Base-by-base conservation (phyloP, 345 rosid species). In the Camelina neglecta region DNA sequence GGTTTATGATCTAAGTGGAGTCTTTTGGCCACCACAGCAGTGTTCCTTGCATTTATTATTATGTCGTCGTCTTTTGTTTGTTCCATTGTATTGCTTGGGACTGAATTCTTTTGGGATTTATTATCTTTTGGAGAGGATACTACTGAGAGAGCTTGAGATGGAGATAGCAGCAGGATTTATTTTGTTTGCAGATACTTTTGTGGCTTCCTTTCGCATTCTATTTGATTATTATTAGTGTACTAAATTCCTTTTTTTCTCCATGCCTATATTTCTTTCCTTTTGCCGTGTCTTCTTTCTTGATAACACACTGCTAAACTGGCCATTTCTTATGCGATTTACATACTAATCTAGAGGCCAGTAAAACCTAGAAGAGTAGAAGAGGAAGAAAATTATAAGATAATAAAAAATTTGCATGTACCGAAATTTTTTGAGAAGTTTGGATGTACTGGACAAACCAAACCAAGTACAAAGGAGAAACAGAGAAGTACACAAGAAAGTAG, bases 1-100 rank as follows among this genome's bases (percentile, higher is more conserved):
- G 78, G 78, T 79, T 79, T 10, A 79, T 79, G 74, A 67, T 79
- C 70, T 79, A 68, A 73, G 65, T 5, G 0, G 18, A 49, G 36
- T 39, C 36, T 71, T 26, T 20, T 13, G 16, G 38, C 55, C 5
- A 8, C 11, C 7, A 35, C 38, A 1, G 2, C 0, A 50, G 29
- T 48, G 72, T 56, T 73, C 47, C 2, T 45, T 61, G 60, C 60
- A 54, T 61, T 79, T 73, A 54, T 73, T 73, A 12, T 66, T 53
- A 60, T 72, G 64, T 67, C 20, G 66, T 67, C 31, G 31, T 35
- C 65, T 48, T 31, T 60, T 73, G 64, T 79, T 54, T 73, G 73
- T 73, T 54, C 69, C 74, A 73, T 47, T 78, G 81, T 72, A 79
- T 73, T 79, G 64, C 73, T 72, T 57, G 81, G 77, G 74, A 79